These are phyloP conservation scores for Candida nitratophila DNA, from an alignment of 805 yeast genomes.

Conservation along the genomic window DNA sequence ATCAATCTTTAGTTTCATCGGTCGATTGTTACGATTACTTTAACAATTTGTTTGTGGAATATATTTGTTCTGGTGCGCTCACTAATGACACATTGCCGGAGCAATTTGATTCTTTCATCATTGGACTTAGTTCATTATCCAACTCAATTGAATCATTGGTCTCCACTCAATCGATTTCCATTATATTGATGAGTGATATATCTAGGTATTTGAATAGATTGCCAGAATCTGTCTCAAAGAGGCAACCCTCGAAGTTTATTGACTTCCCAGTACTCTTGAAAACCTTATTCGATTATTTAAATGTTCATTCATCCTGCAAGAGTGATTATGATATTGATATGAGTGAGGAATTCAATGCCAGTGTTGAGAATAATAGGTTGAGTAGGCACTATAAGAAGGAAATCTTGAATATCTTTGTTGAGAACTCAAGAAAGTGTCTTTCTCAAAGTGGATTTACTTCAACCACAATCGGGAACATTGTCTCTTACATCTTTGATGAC, in stretches of 20 bases:
- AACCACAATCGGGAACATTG: constrained; percentile 2
- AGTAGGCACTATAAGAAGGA: constrained; percentile 10
- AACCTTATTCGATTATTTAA: constrained; percentile 8
- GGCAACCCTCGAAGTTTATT: constrained; percentile 5
- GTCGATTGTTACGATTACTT: constrained; percentile 7
- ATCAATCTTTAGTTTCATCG: neutral
- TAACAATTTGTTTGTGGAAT: constrained; percentile 11
- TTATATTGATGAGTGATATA: constrained; percentile 13
- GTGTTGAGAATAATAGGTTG: constrained; percentile 8
- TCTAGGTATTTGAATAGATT: neutral
- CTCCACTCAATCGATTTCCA: constrained; percentile 10
- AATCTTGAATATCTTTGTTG: constrained; percentile 8
- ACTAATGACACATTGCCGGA: constrained; percentile 7
- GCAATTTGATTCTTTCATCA: constrained; percentile 10
- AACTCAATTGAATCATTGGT: constrained; percentile 6
- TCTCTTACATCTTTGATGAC: constrained; percentile 11
- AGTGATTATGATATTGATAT: too few species aligned
- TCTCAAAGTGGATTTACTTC: neutral
- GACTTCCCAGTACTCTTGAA: constrained; percentile 6
- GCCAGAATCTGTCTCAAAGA: neutral
- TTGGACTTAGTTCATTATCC: constrained; percentile 9
- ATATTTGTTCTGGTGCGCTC: constrained; percentile 3
- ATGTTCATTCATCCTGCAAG: constrained; percentile 5
- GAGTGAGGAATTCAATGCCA: neutral
- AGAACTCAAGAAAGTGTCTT: constrained; percentile 5